phyloP scores from a whole-genome alignment of 1,139 yeast genomes.

The Oligophagozyma castellii region DNA sequence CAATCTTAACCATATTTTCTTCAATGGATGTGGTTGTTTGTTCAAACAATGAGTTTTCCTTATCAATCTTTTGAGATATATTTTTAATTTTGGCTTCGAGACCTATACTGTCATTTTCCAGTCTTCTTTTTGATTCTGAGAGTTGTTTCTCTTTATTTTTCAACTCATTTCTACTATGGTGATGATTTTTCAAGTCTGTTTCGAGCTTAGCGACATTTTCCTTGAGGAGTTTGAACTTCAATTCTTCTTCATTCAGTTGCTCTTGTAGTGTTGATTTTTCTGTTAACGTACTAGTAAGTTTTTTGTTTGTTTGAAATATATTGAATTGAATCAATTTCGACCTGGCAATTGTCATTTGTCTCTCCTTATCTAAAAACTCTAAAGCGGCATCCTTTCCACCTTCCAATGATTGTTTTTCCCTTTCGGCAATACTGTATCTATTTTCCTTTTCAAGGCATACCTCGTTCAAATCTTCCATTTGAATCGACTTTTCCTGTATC shows the following conservation, averaged over 20 bases:
- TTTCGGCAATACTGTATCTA: conserved; percentile 66
- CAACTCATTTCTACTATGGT: conserved; percentile 29
- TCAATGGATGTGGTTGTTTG: conserved; percentile 27
- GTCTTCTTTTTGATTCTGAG: conserved; percentile 5
- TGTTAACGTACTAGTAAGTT: conserved; percentile 29
- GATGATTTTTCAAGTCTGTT: conserved; percentile 22
- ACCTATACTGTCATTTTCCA: conserved; percentile 42
- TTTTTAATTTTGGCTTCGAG: conserved; percentile 65
- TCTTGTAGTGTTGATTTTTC: conserved; percentile 29
- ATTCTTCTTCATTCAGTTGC: conserved; percentile 34
- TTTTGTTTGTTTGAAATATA: conserved; percentile 30
- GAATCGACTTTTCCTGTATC: conserved; percentile 50
- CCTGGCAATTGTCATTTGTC: conserved; percentile 38
- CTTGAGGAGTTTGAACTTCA: no score
- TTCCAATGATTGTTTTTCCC: conserved; percentile 61
- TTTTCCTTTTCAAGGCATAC: conserved; percentile 69
- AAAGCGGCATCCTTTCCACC: conserved; percentile 58
- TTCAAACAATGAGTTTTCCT: conserved; percentile 38
- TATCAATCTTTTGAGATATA: conserved; percentile 43
- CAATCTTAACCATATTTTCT: conserved; percentile 36
- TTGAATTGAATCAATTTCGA: conserved; percentile 47
- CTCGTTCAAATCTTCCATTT: conserved; percentile 62
- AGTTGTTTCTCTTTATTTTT: conserved; percentile 25
- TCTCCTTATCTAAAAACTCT: conserved; percentile 51
- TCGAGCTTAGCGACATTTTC: no score